Base-by-base conservation (phyloP, 2,329 filamentous ascomycete species). In the Mollisiaceae sp. region DNA sequence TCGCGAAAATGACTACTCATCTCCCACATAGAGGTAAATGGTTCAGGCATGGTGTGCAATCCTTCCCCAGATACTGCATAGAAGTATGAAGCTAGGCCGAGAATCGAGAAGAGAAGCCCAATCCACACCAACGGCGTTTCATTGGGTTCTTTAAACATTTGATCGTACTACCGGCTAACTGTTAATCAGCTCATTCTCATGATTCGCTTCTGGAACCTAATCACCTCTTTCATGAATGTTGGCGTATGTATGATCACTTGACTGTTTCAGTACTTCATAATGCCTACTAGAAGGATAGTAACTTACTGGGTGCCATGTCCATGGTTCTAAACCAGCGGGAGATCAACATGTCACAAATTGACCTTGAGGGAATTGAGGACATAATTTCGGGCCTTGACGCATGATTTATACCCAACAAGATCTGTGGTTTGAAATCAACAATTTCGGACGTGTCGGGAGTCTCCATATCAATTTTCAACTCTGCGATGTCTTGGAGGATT, bases 181-280 rank as follows among this genome's bases (percentile, higher is more conserved):
- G 20, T 50, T 22, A 50, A 50, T 50, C n/a, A 24, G 24, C 2
- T 50, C n/a, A 50, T 50, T 50, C 45, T 24, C 45, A 22, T 4
- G 15, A 18, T 20, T 45, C 45, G 8, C n/a, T 12, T 22, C 45
- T 22, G 1, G 50, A 20, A 45, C 14, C 12, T 59, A 56, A 75
- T 69, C 69, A 79, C 79, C 24, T 76, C 75, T 69, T 76, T 81
- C 14, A 78, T 77, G 60, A 85, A 85, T 0, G 80, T 82, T 22
- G 83, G 84, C 18, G 79, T 78, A 67, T 87, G 85, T 27, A 94
- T 85, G 27, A 86, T 71, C 14, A 83, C 78, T 66, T 22, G 12
- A 1, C 32, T 55, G 8, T 41, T 5, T 50, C 45, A 50, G 20
- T 11, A 50, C 11, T 50, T 22, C n/a, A 4, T 11, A 24, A 12